These are phyloP conservation scores for Trichomonas vaginalis DNA, from an alignment of 208 protist genomes.

Conservation along the genomic window DNA sequence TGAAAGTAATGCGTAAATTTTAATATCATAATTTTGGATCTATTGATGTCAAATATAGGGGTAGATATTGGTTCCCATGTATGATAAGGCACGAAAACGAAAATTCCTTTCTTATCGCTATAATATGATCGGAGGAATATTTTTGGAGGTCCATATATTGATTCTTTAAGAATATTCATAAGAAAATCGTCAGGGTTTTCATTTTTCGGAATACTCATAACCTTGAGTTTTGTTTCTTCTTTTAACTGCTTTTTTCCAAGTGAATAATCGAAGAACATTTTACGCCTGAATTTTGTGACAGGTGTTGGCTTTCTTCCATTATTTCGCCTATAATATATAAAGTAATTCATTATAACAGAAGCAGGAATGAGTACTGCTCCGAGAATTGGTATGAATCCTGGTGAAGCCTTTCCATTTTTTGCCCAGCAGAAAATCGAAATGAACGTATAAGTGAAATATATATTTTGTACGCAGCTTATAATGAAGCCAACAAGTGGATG, in stretches of 20 bases:
- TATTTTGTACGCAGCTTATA: background rate
- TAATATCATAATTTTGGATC: background rate
- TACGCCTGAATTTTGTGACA: background rate
- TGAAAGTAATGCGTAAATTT: background rate
- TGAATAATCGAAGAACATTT: background rate
- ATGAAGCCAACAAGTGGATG: background rate
- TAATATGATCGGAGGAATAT: background rate
- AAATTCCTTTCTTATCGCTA: background rate
- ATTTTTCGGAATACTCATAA: background rate
- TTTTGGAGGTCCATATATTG: background rate
- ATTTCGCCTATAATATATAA: background rate
- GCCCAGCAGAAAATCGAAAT: background rate
- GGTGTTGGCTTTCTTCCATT: background rate
- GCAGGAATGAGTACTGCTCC: background rate
- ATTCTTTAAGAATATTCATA: background rate
- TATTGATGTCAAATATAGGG: background rate
- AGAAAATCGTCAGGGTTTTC: background rate
- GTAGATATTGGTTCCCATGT: background rate
- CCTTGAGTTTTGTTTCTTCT: background rate
- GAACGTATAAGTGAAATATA: background rate
- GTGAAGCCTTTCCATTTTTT: background rate
- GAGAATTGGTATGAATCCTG: background rate
- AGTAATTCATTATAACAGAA: background rate
- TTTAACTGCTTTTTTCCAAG: background rate
- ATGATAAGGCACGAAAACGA: background rate